phyloP scores from a whole-genome alignment of 768 basidiomycete species.

The Psilocybe tampanensis region DNA sequence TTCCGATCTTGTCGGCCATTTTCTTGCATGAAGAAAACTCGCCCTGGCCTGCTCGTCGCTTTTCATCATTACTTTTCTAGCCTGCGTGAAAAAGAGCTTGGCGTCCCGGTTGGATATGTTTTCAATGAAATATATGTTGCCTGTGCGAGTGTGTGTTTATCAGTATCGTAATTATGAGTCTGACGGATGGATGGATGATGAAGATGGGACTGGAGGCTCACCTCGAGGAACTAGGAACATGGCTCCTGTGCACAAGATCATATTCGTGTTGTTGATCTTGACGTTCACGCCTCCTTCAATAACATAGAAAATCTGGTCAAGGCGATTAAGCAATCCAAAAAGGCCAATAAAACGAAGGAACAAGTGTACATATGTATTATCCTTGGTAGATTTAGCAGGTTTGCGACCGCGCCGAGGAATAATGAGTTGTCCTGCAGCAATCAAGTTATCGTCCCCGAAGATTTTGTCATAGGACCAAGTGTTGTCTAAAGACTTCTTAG shows the following conservation, averaged over 20 bases:
- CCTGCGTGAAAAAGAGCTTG: slow-evolving; percentile 91
- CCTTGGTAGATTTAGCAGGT: slow-evolving; percentile 85
- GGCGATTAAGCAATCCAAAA: background rate
- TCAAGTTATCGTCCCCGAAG: slow-evolving; percentile 88
- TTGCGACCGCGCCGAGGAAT: slow-evolving; percentile 84
- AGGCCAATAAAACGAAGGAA: background rate
- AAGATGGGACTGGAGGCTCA: too few relatives aligned
- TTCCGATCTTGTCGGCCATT: too few relatives aligned
- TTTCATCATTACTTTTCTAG: slow-evolving; percentile 45
- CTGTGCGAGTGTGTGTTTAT: slow-evolving; percentile 37
- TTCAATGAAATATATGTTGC: slow-evolving; percentile 89
- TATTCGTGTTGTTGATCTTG: slow-evolving; percentile 76
- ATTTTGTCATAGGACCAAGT: slow-evolving; percentile 90
- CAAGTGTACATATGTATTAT: slow-evolving; percentile 66
- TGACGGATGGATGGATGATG: background rate
- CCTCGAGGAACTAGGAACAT: slow-evolving; percentile 93
- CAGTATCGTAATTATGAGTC: background rate
- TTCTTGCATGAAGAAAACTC: too few relatives aligned
- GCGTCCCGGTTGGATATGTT: slow-evolving; percentile 84
- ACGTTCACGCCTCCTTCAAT: slow-evolving; percentile 89
- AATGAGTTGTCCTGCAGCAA: slow-evolving; percentile 86
- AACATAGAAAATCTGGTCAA: slow-evolving; percentile 56
- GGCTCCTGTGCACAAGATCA: slow-evolving; percentile 79
- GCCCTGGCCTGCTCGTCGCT: slow-evolving; percentile 23
- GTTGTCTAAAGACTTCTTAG: slow-evolving; percentile 58